These are phyloP conservation scores for Rosellinia necatrix DNA, from an alignment of 2,329 filamentous ascomycete genomes.

Conservation along the genomic window DNA sequence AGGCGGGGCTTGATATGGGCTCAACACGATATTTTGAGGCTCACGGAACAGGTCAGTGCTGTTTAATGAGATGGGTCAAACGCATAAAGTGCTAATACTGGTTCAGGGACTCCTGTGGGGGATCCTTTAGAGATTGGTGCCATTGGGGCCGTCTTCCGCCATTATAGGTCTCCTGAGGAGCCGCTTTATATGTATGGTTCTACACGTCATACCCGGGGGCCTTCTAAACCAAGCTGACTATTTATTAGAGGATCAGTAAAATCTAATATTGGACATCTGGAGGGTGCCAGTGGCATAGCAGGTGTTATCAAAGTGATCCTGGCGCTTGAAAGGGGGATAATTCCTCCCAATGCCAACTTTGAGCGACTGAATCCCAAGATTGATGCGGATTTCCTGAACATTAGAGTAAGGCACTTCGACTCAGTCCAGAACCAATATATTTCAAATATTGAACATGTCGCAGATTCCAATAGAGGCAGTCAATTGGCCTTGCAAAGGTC, in stretches of 20 bases:
- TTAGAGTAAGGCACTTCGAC: background rate
- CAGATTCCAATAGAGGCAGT: background rate
- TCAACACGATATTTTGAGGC: conserved; percentile 36
- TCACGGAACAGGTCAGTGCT: conserved; percentile 34
- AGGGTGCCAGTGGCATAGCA: conserved; percentile 21
- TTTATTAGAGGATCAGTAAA: conserved; percentile 1
- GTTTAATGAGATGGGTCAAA: background rate
- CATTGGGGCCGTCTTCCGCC: conserved; percentile 23
- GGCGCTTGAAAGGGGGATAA: conserved; percentile 19
- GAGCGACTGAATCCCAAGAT: conserved; percentile 20
- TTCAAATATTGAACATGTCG: too few relatives aligned
- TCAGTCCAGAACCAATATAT: background rate
- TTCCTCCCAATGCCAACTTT: conserved; percentile 21
- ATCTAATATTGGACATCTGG: conserved; percentile 15
- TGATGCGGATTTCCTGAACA: background rate
- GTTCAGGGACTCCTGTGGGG: conserved; percentile 29
- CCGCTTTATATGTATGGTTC: background rate
- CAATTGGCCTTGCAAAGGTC: background rate
- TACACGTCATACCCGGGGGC: too few relatives aligned
- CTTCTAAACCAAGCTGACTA: background rate
- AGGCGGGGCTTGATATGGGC: conserved; percentile 38
- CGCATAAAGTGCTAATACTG: conserved; percentile 20
- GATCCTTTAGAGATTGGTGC: conserved; percentile 31
- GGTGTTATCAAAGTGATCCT: conserved; percentile 22
- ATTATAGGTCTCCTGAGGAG: conserved; percentile 1